phyloP scores from a whole-genome alignment of 257 asterid genomes.

The Scutellaria minor region DNA sequence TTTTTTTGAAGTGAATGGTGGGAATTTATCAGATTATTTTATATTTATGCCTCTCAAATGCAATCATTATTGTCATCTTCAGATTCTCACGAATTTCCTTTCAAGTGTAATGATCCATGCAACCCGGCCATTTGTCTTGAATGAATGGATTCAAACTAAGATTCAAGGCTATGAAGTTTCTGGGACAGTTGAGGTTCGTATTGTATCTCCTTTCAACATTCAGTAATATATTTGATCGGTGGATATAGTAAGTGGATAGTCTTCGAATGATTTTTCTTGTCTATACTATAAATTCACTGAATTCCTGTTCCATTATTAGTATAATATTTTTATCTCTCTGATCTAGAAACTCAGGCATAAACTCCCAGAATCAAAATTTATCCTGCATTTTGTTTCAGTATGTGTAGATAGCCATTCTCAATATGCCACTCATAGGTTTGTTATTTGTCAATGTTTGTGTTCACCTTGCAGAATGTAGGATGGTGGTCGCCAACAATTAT shows the following conservation, averaged over 20 bases:
- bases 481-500: slow-evolving; percentile 97
- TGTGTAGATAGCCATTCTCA: slow-evolving; percentile 8
- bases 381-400: not conserved
- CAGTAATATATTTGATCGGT: not conserved
- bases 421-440: not conserved
- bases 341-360: slow-evolving; percentile 10
- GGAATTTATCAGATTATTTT: too few species aligned
- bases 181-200: slow-evolving; percentile 93
- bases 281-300: slow-evolving; percentile 11
- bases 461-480: slow-evolving; percentile 72
- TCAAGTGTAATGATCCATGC: slow-evolving; percentile 95
- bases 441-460: slow-evolving; percentile 28
- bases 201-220: slow-evolving; percentile 24
- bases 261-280: slow-evolving; percentile 4
- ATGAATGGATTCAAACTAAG: slow-evolving; percentile 94
- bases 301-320: not conserved
- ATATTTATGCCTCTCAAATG: slow-evolving; percentile 28
- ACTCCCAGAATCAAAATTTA: slow-evolving; percentile 3
- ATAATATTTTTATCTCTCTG: not conserved
- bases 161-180: slow-evolving; percentile 95
- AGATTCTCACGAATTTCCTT: slow-evolving; percentile 95
- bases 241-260: not conserved
- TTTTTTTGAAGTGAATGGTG: not conserved
- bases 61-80: slow-evolving; percentile 37
- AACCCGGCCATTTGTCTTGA: slow-evolving; percentile 85